phyloP scores from a whole-genome alignment of 495 filamentous ascomycete species.

The Lineolata rhizophorae region DNA sequence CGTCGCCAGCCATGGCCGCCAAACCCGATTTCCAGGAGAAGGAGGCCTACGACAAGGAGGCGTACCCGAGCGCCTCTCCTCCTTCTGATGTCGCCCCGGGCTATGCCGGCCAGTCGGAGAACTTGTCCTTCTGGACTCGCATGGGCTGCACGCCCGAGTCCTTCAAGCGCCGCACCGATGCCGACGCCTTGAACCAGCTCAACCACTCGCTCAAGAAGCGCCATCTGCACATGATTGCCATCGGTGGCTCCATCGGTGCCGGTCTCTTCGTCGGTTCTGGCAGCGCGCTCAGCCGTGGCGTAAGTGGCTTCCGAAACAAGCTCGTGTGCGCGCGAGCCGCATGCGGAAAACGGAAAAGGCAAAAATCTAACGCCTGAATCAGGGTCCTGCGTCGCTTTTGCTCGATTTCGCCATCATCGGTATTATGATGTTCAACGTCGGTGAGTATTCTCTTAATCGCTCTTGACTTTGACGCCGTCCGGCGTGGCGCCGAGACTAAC shows the following conservation, averaged over 20 bases:
- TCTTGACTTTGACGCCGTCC: conserved; percentile 1
- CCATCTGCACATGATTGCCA: conserved; percentile 20
- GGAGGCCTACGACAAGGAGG: conserved; percentile 1
- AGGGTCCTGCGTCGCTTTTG: conserved; percentile 15
- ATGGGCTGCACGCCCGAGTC: conserved; percentile 13
- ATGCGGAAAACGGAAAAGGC: too few relatives aligned
- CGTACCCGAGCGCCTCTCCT: neutral
- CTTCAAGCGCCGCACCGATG: conserved; percentile 10
- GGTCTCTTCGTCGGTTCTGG: conserved; percentile 19
- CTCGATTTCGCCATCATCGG: conserved; percentile 30
- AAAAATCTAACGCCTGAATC: too few relatives aligned
- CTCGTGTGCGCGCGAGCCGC: too few relatives aligned
- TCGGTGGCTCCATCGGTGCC: conserved; percentile 18
- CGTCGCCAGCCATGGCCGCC: too few relatives aligned
- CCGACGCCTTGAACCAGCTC: conserved; percentile 10
- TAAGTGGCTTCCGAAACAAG: too few relatives aligned
- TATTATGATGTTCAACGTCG: conserved; percentile 28
- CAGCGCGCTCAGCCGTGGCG: conserved; percentile 12
- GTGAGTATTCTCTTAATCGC: too few relatives aligned
- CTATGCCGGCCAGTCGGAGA: neutral
- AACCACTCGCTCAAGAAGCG: conserved; percentile 15
- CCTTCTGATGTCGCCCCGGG: neutral
- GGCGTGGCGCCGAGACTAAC: too few relatives aligned
- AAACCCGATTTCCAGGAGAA: conserved; percentile 2
- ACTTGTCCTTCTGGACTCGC: conserved; percentile 9